Base-by-base conservation (phyloP, 139 green algal species). In the Closterium sp. region DNA sequence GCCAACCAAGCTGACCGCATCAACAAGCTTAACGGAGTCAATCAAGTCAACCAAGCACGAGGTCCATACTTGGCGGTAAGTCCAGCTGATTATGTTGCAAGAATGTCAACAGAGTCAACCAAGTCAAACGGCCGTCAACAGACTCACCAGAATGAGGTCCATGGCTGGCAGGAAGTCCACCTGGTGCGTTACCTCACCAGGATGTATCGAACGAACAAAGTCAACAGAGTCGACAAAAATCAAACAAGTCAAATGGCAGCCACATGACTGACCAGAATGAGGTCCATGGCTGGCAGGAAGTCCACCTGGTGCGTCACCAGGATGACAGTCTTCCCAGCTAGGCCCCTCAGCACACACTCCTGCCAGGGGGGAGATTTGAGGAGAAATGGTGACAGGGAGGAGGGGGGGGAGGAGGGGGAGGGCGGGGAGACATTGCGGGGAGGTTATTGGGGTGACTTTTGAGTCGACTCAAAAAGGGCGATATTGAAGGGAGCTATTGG, bases 271-370 rank as follows among this genome's bases (percentile, higher is more conserved):
- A 93, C 86, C 76, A 92, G 55, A 64, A 93, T 92, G 16, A 91
- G 8, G 31, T 94, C 86, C n/a, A 30, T 16, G 23, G 38, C 87
- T 38, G 92, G 92, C 25, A 90, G 64, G 85, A 93, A 93, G 25
- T 93, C 91, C 30, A 92, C 12, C 23, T 93, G 91, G 90, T 94
- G 92, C 69, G 97, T 99, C 0, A 99, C 92, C 90, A 98, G 94
- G 87, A 98, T 34, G 23, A 96, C 91, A 2, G 97, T 96, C 90
- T 97, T 97, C 87, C 89, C 90, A 34, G 90, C 76, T 86, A 96
- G 43, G 28, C 28, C 81, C 16, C 87, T 38, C 38, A 86, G 64
- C 34, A 98, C 96, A 91, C 95, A 97, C n/a, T 97, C 81, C 85
- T 98, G 94, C 69, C 36, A 55, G 6, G 4, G 6, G 5, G 84